phyloP scores from a whole-genome alignment of 768 basidiomycete genomes.

The Hygrophorus russula region DNA sequence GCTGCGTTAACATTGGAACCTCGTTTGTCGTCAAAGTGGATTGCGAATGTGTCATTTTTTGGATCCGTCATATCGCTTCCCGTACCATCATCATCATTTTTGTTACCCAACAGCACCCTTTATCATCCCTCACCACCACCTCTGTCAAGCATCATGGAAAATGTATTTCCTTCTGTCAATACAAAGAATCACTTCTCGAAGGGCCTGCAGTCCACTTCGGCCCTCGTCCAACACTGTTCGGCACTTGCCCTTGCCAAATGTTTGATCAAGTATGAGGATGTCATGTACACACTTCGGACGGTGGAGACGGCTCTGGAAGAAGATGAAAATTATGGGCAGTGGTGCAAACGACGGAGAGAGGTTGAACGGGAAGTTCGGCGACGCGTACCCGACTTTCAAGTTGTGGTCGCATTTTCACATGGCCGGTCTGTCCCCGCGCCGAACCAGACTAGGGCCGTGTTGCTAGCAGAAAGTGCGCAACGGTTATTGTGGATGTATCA shows the following conservation, averaged over 20 bases:
- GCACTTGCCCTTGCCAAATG: conserved; percentile 70
- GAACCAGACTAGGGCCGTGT: conserved; percentile 25
- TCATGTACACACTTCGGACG: conserved; percentile 35
- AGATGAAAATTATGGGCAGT: conserved; percentile 54
- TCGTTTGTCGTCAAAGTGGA: conserved; percentile 82
- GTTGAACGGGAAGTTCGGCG: conserved; percentile 65
- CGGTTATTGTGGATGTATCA: conserved; percentile 83
- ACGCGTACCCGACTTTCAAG: conserved; percentile 79
- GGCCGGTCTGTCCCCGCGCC: conserved; percentile 5
- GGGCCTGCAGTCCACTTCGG: conserved; percentile 61
- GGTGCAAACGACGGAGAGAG: conserved; percentile 55
- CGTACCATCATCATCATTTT: conserved; percentile 53
- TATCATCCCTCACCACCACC: conserved; percentile 72
- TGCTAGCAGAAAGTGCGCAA: conserved; percentile 74
- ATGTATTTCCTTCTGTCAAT: conserved; percentile 60
- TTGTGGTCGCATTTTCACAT: conserved; percentile 75
- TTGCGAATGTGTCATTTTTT: conserved; percentile 78
- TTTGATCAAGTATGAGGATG: conserved; percentile 55
- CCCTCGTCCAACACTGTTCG: conserved; percentile 78
- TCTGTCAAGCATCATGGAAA: conserved; percentile 57
- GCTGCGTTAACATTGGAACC: conserved; percentile 72
- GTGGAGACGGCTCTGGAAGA: conserved; percentile 49
- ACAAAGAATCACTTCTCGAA: conserved; percentile 70
- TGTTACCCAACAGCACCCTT: conserved; percentile 32
- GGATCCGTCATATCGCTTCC: conserved; percentile 70